Conservation (phyloP, 257 asterid genomes). For the Nicotiana attenuata region DNA sequence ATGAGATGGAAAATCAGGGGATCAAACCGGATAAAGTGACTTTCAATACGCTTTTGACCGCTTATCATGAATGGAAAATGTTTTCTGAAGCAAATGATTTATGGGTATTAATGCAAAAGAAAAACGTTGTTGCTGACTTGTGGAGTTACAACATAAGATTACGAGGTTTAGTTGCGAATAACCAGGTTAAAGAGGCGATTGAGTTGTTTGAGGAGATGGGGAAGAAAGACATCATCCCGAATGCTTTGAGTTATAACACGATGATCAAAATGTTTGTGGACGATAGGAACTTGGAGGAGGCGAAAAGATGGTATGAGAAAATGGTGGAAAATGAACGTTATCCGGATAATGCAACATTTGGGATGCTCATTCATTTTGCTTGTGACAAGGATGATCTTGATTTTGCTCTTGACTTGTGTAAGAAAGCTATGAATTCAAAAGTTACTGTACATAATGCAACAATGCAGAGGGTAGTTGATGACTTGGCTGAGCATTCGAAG, state of each 20-base stretch:
- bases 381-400: constrained; percentile 34
- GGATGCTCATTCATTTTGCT: constrained; percentile 30
- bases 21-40: constrained; percentile 26
- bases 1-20: constrained; percentile 35
- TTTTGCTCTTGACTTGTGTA: constrained; percentile 41
- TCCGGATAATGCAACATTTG: constrained; percentile 35
- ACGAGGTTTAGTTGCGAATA: constrained; percentile 29
- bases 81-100: constrained; percentile 41
- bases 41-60: constrained; percentile 31
- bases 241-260: constrained; percentile 31
- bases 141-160: constrained; percentile 39
- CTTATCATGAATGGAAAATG: constrained; percentile 17
- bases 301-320: constrained; percentile 31
- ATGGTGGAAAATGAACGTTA: constrained; percentile 21
- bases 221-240: constrained; percentile 29
- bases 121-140: constrained; percentile 25
- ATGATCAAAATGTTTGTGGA: constrained; percentile 35
- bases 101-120: constrained; percentile 47
- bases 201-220: constrained; percentile 34
- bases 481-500: constrained; percentile 2
- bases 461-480: constrained; percentile 6
- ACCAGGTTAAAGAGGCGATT: constrained; percentile 30
- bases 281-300: constrained; percentile 37
- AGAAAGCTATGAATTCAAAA: constrained; percentile 14
- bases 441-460: not conserved